Base-by-base conservation (phyloP, 1,139 yeast species). In the Arxiozyma slooffiae region DNA sequence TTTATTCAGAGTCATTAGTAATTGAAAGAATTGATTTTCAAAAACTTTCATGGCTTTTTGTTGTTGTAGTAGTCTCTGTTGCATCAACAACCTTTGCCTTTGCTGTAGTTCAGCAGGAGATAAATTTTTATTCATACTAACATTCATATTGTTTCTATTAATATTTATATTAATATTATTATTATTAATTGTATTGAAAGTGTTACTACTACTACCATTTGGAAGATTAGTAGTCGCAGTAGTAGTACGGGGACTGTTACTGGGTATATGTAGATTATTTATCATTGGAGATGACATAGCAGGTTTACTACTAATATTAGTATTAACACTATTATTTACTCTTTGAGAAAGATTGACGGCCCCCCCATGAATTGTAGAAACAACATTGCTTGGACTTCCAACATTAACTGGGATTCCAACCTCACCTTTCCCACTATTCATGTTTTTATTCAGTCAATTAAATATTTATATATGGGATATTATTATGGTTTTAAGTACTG, bases 41-140 rank as follows among this genome's bases (percentile, higher is more conserved):
- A 74, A 72, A 62, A 71, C 71, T 44, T 71, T 62, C 55, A 69
- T 54, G 18, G 73, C 73, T 50, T 72, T 75, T 56, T 73, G 80
- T 52, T 63, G 68, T 52, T 71, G 75, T 36, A 67, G 60, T 38
- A 67, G 62, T 17, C 67, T 61, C 44, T 70, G 66, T 40, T 72
- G 75, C 34, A 68, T 56, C 20, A 67, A 60, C 44, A 62, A 55
- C 42, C 67, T 47, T 48, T 62, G 67, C 46, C 57, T 60, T 42
- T 57, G 64, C 46, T 55, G 62, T 16, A 41, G 24, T 18, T 41
- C 44, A 8, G 44, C 44, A 24, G 44, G 44, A 41, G 43, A 40
- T 48, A 60, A 64, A 37, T 53, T 30, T 6, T 30, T 30, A 30
- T 11, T 30, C 36, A 14, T 11, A 30, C 14, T 30, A 14, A 11